Conservation (phyloP, 352 stramenopile species). For the Achlya hypogyna region DNA sequence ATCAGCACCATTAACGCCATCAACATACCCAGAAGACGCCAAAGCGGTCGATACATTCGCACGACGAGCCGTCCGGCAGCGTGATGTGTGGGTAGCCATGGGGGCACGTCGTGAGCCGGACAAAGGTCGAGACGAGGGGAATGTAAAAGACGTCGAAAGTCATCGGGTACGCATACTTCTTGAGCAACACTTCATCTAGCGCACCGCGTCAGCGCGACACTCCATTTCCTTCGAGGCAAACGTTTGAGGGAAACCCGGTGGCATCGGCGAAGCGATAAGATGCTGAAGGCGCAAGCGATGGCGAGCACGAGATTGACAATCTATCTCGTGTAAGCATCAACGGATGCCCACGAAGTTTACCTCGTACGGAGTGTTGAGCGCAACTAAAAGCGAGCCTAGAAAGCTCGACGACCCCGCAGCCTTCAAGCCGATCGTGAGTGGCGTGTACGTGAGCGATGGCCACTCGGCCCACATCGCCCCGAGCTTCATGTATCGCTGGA, state of each 20-base stretch:
- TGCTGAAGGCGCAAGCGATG: neutral
- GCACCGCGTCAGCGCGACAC: neutral
- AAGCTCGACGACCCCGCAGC: neutral
- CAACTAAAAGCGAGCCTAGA: neutral
- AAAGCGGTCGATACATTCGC: constrained; percentile 15
- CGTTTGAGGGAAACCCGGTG: neutral
- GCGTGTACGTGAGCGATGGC: constrained; percentile 16
- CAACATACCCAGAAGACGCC: constrained; percentile 11
- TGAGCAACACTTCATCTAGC: neutral
- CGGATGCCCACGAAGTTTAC: neutral
- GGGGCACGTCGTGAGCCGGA: constrained; percentile 9
- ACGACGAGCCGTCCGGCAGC: neutral
- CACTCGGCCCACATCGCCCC: constrained; percentile 19
- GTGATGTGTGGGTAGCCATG: constrained; percentile 2
- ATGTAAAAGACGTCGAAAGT: constrained; percentile 19
- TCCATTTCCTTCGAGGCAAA: neutral
- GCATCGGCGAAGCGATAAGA: neutral
- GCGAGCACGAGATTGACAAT: neutral
- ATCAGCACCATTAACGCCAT: neutral
- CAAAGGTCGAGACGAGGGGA: neutral
- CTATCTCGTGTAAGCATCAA: neutral
- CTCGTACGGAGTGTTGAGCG: constrained; percentile 7
- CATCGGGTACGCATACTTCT: constrained; percentile 13
- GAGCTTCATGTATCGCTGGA: constrained; percentile 18
- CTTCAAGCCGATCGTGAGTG: constrained; percentile 20